phyloP scores from a whole-genome alignment of 2,329 filamentous ascomycete species.

The Penicillium sp. region DNA sequence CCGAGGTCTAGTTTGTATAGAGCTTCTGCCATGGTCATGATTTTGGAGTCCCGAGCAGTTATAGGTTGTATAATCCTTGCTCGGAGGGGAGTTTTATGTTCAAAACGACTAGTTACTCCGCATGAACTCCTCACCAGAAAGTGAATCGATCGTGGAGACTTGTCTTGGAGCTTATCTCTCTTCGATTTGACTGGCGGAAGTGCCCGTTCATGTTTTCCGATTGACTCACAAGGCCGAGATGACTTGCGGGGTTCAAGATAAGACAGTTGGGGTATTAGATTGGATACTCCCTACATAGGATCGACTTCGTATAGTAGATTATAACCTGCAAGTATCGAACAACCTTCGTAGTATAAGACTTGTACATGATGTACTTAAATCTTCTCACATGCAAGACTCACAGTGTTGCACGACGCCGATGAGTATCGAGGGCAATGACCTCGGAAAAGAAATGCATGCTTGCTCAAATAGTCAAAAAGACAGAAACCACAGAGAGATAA shows the following conservation, averaged over 20 bases:
- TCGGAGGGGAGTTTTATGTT: background rate
- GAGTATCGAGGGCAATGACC: background rate
- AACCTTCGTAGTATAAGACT: background rate
- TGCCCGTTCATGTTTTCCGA: constrained; percentile 1
- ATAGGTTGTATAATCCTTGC: background rate
- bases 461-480: background rate
- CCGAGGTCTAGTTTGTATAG: background rate
- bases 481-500: background rate
- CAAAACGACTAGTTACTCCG: constrained; percentile 3
- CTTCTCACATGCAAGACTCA: background rate
- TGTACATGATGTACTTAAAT: background rate
- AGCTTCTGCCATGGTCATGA: background rate
- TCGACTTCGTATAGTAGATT: background rate
- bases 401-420: background rate
- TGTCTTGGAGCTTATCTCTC: constrained; percentile 4
- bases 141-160: background rate
- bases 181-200: constrained; percentile 9
- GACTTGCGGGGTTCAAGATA: background rate
- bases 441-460: background rate
- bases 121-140: constrained; percentile 7
- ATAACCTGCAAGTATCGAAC: background rate
- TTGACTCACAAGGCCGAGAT: constrained; percentile 1
- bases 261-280: background rate
- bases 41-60: background rate
- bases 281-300: background rate